These are phyloP conservation scores for Blastosporella zonata DNA, from an alignment of 1,284 basidiomycete genomes.

Conservation along the genomic window DNA sequence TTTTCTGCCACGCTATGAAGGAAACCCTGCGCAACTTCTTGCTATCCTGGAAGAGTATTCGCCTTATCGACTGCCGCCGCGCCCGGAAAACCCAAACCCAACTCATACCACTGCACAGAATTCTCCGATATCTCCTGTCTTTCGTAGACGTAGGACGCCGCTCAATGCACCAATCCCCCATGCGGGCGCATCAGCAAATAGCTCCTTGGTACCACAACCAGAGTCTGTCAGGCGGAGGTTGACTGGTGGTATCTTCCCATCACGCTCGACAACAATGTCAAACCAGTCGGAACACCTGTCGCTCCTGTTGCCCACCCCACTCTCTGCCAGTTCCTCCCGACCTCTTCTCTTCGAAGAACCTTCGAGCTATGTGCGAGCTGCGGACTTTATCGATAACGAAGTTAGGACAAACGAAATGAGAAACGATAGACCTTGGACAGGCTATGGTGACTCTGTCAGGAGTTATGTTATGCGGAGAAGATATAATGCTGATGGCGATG, in stretches of 20 bases:
- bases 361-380: conserved; percentile 28
- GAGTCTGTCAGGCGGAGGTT: conserved; percentile 13
- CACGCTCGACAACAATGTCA: conserved; percentile 18
- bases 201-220: conserved; percentile 1
- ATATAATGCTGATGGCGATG: conserved; percentile 39
- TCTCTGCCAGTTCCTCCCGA: conserved; percentile 26
- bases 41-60: conserved; percentile 19
- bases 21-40: conserved; percentile 9
- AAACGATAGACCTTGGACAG: conserved; percentile 12
- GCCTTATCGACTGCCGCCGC: not conserved
- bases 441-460: conserved; percentile 21
- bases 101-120: not conserved
- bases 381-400: conserved; percentile 13
- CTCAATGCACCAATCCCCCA: not conserved
- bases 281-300: conserved; percentile 31
- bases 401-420: conserved; percentile 18
- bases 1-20: conserved; percentile 10
- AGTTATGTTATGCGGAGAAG: conserved; percentile 40
- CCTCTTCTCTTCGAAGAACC: conserved; percentile 39
- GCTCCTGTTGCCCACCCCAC: conserved; percentile 34
- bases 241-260: conserved; percentile 1
- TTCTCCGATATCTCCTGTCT: too few species aligned
- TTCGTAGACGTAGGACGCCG: too few species aligned
- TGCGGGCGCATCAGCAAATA: not conserved
- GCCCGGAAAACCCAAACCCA: not conserved